Percentiles rank a stretch among this genome's conserved stretches.
These are phyloP conservation scores for Mortierella sp. DNA, from an alignment of 371 early-diverging fungal species.

Conservation along the genomic window DNA sequence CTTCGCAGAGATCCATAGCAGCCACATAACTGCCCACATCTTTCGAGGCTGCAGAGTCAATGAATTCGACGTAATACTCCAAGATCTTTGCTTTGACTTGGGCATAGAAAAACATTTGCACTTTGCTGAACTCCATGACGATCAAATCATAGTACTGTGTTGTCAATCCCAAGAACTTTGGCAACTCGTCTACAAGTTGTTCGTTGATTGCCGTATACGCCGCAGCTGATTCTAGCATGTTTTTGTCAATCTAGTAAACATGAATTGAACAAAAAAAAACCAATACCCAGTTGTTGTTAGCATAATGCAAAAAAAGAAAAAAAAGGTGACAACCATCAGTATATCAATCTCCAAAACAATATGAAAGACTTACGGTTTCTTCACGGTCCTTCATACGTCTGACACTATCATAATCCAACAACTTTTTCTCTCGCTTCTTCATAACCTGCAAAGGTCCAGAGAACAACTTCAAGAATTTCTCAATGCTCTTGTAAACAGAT, in stretches of 20 bases:
- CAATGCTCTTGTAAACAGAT: slow-evolving; percentile 69
- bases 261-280: neutral
- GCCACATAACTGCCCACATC: slow-evolving; percentile 31
- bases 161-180: slow-evolving; percentile 73
- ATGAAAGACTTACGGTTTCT: slow-evolving; percentile 61
- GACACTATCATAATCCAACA: slow-evolving; percentile 82
- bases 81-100: slow-evolving; percentile 41
- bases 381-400: slow-evolving; percentile 70
- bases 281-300: slow-evolving; percentile 24
- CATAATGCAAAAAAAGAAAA: neutral
- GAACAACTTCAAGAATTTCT: slow-evolving; percentile 70
- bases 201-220: slow-evolving; percentile 81
- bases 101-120: slow-evolving; percentile 66
- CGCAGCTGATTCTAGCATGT: slow-evolving; percentile 77
- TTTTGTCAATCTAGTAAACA: slow-evolving; percentile 64
- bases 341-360: neutral
- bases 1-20: slow-evolving; percentile 38
- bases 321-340: neutral
- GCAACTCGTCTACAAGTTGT: slow-evolving; percentile 84
- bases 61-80: slow-evolving; percentile 24
- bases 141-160: slow-evolving; percentile 74
- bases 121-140: slow-evolving; percentile 66
- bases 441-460: slow-evolving; percentile 80
- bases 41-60: slow-evolving; percentile 20
- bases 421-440: slow-evolving; percentile 81